These are phyloP conservation scores for Colletotrichum agaves DNA, from an alignment of 2,329 filamentous ascomycete species.

Conservation along the genomic window DNA sequence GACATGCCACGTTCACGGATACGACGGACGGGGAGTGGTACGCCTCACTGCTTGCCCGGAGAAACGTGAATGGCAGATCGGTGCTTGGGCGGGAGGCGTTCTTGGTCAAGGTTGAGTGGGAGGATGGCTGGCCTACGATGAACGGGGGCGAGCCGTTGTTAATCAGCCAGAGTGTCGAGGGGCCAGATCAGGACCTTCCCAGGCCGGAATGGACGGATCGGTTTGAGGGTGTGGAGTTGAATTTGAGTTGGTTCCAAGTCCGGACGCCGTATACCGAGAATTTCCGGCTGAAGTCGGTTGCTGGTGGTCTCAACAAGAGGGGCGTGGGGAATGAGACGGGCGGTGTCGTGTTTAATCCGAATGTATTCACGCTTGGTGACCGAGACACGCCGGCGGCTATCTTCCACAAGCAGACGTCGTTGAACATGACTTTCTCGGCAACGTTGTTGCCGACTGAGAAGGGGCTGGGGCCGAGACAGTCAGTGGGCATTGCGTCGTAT, in stretches of 20 bases:
- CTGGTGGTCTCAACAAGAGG: neutral
- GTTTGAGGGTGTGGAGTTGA: constrained; percentile 12
- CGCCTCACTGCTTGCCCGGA: constrained; percentile 39
- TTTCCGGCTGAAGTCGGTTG: constrained; percentile 9
- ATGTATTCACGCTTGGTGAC: constrained; percentile 44
- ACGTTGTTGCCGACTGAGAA: constrained; percentile 35
- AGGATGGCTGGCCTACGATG: constrained; percentile 41
- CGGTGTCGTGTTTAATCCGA: constrained; percentile 46
- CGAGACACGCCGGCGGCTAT: constrained; percentile 44
- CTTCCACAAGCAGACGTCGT: constrained; percentile 44
- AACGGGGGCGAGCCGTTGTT: constrained; percentile 39
- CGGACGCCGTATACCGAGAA: constrained; percentile 32
- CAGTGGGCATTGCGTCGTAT: constrained; percentile 43
- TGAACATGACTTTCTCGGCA: constrained; percentile 46
- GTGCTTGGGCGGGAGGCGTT: constrained; percentile 41
- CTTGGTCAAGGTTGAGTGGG: constrained; percentile 40
- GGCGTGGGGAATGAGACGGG: neutral
- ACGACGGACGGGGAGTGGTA: constrained; percentile 41
- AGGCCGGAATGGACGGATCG: constrained; percentile 20
- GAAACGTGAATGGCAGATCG: constrained; percentile 37
- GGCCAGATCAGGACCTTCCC: constrained; percentile 13
- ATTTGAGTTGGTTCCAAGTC: constrained; percentile 27
- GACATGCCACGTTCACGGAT: constrained; percentile 40
- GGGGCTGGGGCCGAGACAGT: constrained; percentile 39
- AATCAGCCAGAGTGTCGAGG: constrained; percentile 23